Evolutionary conservation across 768 basidiomycete species (phyloP).

Genomic region (Rhodotorula sphaerocarpa): DNA sequence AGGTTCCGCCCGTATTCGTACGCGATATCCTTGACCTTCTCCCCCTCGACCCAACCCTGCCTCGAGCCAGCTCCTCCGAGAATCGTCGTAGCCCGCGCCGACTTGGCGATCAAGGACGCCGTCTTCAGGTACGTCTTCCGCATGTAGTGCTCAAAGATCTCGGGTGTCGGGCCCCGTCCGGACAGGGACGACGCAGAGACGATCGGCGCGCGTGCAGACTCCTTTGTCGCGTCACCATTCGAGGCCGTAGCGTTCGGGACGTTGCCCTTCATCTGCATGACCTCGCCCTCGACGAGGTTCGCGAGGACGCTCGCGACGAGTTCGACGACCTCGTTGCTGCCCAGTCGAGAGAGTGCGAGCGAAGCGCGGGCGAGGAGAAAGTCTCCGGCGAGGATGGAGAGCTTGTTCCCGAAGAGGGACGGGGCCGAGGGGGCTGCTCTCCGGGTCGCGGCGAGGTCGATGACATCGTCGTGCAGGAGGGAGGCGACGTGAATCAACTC

Average conservation of each 20-base stretch:
- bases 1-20: slow-evolving; percentile 85
- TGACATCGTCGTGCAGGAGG: slow-evolving; percentile 82
- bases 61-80: slow-evolving; percentile 61
- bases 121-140: slow-evolving; percentile 90
- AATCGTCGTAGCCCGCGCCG: slow-evolving; percentile 72
- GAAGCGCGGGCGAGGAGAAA: slow-evolving; percentile 87
- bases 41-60: slow-evolving; percentile 51
- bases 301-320: slow-evolving; percentile 83
- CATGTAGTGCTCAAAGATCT: slow-evolving; percentile 57
- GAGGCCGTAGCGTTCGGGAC: slow-evolving; percentile 35
- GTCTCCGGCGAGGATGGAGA: slow-evolving; percentile 87
- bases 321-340: slow-evolving; percentile 83
- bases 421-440: slow-evolving; percentile 63
- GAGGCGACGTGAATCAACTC: slow-evolving; percentile 98
- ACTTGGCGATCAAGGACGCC: slow-evolving; percentile 83
- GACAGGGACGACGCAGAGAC: slow-evolving; percentile 1
- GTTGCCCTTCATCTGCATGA: slow-evolving; percentile 59
- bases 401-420: slow-evolving; percentile 78
- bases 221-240: neutral
- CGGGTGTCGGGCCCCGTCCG: slow-evolving; percentile 36
- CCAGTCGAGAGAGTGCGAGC: slow-evolving; percentile 75
- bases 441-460: slow-evolving; percentile 64
- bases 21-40: slow-evolving; percentile 76
- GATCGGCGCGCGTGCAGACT: neutral
- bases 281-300: slow-evolving; percentile 94